Conservation (phyloP, 2,329 filamentous ascomycete species). For the Paecilomyces dactylethromorphus region DNA sequence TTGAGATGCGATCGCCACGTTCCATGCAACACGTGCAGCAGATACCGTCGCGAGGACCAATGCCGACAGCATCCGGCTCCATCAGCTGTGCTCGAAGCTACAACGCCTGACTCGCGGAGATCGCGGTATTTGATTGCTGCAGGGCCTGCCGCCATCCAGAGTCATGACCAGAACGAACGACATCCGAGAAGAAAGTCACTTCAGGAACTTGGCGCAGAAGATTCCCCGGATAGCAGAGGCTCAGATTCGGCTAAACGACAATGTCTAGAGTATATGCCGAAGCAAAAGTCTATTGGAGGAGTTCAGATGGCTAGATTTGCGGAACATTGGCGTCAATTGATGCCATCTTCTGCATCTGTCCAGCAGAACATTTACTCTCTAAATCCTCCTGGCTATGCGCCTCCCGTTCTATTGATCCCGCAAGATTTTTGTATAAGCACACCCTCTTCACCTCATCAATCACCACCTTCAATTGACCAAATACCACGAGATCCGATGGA, state of each 20-base stretch:
- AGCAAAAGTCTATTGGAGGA: not conserved
- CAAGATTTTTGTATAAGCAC: not conserved
- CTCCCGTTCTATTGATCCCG: not conserved
- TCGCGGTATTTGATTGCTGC: not conserved
- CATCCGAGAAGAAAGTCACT: not conserved
- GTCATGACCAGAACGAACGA: not conserved
- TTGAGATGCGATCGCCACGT: constrained; percentile 25
- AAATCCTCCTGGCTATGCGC: not conserved
- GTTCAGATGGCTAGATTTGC: not conserved
- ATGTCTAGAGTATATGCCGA: not conserved
- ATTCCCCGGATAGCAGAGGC: not conserved
- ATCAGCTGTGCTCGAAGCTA: constrained; percentile 8
- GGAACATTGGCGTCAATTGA: not conserved
- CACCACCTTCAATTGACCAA: not conserved
- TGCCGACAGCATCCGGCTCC: constrained; percentile 23
- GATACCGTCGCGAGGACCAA: constrained; percentile 22
- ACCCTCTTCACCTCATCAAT: not conserved
- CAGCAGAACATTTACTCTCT: not conserved
- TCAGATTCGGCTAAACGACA: not conserved
- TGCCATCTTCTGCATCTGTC: not conserved
- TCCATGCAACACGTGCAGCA: constrained; percentile 23
- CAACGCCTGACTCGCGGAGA: constrained; percentile 1
- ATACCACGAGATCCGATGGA: constrained; percentile 2
- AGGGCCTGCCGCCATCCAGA: constrained; percentile 1
- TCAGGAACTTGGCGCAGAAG: not conserved